Evolutionary conservation across 257 asterid species (phyloP), one percentile per base, ranked within the genome.

Genomic region (Solanum boliviense): DNA sequence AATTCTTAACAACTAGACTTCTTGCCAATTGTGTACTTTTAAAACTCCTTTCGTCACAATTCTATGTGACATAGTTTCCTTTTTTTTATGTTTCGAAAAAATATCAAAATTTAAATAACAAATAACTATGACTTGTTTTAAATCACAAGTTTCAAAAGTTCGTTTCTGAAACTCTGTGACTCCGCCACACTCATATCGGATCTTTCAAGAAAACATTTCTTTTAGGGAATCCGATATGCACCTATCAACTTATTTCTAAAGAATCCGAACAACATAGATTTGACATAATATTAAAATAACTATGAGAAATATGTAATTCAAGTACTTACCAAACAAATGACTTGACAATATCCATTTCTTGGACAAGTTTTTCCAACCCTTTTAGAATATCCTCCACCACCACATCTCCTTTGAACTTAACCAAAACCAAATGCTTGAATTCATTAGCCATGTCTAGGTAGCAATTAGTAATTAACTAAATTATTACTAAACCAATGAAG

Each of bases 381-480:
- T 93, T 93, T 73, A 96, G 36, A 73, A 96, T 83, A 35, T 94
- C 97, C 38, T 95, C 98, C 9, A 93, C 94, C 1, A 86, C 94
- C 23, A 89, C 97, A 72, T 82, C 95, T 35, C 93, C 94, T 56
- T 95, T 97, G 94, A 97, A 97, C 95, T 95, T 95, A 74, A 92
- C 99, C 83, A 97, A 90, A 87, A 95, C 99, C 94, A 97, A 87
- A 90, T 97, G 99, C 87, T 94, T 94, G 92, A 96, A 96, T 39
- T 91, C 98, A 86, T 44, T 20, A 87, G 93, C 96, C 94, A 92
- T 92, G 35, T 87, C 87, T 79, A 27, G 34, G 86, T 79, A 27
- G 73, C 75, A 31, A 58, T 13, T 82, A 41, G 27, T 25, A 84
- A 32, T 27, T 39, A 70, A 67, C 74, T 70, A 71, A 71, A 34